Evolutionary conservation across 2,329 filamentous ascomycete species (phyloP).

Genomic region (Ophiocordyceps robertsii): DNA sequence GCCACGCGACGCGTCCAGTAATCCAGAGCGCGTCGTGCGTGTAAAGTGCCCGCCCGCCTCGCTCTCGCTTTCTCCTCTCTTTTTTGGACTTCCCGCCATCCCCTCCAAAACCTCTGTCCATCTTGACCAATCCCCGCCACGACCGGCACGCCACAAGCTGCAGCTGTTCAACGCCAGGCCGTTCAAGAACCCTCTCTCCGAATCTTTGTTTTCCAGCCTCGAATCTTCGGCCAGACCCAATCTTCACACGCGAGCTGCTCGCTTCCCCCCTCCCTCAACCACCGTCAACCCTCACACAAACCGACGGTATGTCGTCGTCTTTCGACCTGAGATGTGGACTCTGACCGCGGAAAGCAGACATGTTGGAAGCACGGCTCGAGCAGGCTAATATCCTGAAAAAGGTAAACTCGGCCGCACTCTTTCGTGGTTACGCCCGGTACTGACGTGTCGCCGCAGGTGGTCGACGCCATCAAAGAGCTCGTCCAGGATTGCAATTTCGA

Average conservation of each 20-base stretch:
- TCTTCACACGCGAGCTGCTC: too few species aligned
- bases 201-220: too few species aligned
- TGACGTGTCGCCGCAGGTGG: constrained; percentile 45
- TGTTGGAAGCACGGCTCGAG: constrained; percentile 96
- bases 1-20: constrained; percentile 17
- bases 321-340: not conserved
- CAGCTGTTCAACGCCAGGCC: too few species aligned
- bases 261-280: too few species aligned
- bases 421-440: not conserved
- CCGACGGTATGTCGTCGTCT: not conserved
- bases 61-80: not conserved
- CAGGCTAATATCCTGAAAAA: constrained; percentile 93
- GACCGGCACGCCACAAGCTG: too few species aligned
- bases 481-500: constrained; percentile 99
- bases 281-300: not conserved
- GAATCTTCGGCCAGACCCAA: too few species aligned
- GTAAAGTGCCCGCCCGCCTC: constrained; percentile 17
- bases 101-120: not conserved
- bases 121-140: too few species aligned
- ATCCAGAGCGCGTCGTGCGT: constrained; percentile 12
- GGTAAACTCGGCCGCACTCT: constrained; percentile 32
- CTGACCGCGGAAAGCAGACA: constrained; percentile 22
- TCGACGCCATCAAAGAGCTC: constrained; percentile 97
- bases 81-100: not conserved
- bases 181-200: too few species aligned